Conservation (phyloP, 2,329 filamentous ascomycete genomes). For the Ramularia endophylla region DNA sequence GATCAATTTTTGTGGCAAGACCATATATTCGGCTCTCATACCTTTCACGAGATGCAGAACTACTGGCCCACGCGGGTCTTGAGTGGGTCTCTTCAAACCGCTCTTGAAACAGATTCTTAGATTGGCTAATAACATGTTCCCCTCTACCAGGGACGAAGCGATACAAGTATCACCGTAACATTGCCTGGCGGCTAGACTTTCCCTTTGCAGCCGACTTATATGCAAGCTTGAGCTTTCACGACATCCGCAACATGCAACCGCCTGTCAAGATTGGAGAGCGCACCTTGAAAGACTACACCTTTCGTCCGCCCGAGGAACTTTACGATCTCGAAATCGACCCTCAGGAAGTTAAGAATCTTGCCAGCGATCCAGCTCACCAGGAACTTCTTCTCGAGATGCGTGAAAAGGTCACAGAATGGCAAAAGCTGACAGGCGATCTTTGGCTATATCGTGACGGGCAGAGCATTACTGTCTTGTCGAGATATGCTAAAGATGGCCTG, state of each 20-base stretch:
- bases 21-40: conserved; percentile 48
- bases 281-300: conserved; percentile 39
- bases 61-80: conserved; percentile 48
- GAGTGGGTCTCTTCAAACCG: too few relatives aligned
- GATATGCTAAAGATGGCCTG: too few relatives aligned
- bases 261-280: conserved; percentile 38
- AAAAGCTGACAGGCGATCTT: conserved; percentile 30
- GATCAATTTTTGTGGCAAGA: conserved; percentile 25
- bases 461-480: too few relatives aligned
- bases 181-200: conserved; percentile 35
- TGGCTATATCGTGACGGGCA: conserved; percentile 30
- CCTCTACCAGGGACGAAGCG: conserved; percentile 23
- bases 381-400: conserved; percentile 32
- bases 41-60: conserved; percentile 47
- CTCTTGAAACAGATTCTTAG: too few relatives aligned
- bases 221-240: conserved; percentile 40
- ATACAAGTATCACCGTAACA: conserved; percentile 49
- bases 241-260: conserved; percentile 35
- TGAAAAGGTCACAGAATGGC: conserved; percentile 30
- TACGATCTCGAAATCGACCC: conserved; percentile 44
- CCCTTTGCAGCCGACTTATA: conserved; percentile 32
- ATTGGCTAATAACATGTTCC: too few relatives aligned
- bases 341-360: conserved; percentile 42
- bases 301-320: conserved; percentile 41
- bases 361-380: conserved; percentile 28